phyloP scores from a whole-genome alignment of 768 basidiomycete species.

The Calocybe gangraenosa region DNA sequence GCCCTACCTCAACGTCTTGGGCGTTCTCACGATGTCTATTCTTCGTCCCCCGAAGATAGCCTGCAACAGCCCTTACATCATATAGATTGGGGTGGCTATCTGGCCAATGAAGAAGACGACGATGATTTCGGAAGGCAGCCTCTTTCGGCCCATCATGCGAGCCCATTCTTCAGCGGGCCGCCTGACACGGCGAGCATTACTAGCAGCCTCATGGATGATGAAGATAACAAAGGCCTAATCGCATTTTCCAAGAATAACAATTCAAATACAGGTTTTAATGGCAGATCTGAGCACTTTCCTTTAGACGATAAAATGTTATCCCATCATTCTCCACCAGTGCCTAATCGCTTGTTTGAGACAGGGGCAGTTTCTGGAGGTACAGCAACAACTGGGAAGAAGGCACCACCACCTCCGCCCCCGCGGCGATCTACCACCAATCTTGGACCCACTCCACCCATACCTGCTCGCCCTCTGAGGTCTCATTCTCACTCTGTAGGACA shows the following conservation, averaged over 20 bases:
- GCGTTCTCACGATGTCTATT: slow-evolving; percentile 3
- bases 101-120: slow-evolving; percentile 42
- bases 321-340: slow-evolving; percentile 12
- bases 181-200: slow-evolving; percentile 40
- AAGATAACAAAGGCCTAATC: slow-evolving; percentile 33
- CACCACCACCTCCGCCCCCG: slow-evolving; percentile 66
- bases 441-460: slow-evolving; percentile 41
- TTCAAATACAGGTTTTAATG: slow-evolving; percentile 5
- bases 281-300: slow-evolving; percentile 17
- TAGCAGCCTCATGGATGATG: slow-evolving; percentile 38
- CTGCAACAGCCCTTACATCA: slow-evolving; percentile 1
- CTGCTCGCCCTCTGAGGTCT: slow-evolving; percentile 34
- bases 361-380: slow-evolving; percentile 11
- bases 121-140: slow-evolving; percentile 43
- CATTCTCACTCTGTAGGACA: slow-evolving; percentile 17
- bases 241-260: slow-evolving; percentile 12
- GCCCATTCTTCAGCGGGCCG: slow-evolving; percentile 41
- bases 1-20: slow-evolving; percentile 21
- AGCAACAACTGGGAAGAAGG: slow-evolving; percentile 33
- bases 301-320: neutral
- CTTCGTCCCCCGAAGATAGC: slow-evolving; percentile 1
- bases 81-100: slow-evolving; percentile 18
- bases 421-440: slow-evolving; percentile 36
- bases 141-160: slow-evolving; percentile 31
- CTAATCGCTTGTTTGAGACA: slow-evolving; percentile 17